These are phyloP conservation scores for Plantago lanceolata DNA, from an alignment of 305 asterid genomes.

Conservation along the genomic window DNA sequence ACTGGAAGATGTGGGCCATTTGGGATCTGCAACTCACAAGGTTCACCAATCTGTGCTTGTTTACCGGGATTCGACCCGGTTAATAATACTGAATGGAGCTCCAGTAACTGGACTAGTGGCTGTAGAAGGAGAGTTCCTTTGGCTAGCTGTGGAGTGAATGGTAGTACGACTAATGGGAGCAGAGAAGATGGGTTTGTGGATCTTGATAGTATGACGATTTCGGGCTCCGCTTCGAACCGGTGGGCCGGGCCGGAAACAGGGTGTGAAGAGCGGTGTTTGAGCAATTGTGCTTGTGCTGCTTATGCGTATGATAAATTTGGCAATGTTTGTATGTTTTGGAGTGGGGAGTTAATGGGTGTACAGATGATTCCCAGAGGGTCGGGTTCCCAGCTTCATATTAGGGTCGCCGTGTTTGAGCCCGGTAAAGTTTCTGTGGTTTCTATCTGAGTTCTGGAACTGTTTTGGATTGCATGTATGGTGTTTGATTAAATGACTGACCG, in stretches of 20 bases:
- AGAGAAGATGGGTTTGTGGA: conserved; percentile 40
- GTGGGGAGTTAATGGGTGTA: conserved; percentile 32
- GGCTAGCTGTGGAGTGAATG: conserved; percentile 27
- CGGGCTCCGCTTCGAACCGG: conserved; percentile 39
- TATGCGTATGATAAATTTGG: conserved; percentile 34
- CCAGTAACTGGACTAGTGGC: conserved; percentile 46
- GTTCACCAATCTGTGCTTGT: conserved; percentile 37
- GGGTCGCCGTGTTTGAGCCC: conserved; percentile 42
- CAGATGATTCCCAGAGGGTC: conserved; percentile 32
- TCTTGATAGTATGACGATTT: conserved; percentile 35
- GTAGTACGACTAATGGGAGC: conserved; percentile 13
- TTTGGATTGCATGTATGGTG: background rate
- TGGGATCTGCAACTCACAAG: conserved; percentile 37
- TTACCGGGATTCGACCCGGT: conserved; percentile 39
- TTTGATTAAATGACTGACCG: background rate
- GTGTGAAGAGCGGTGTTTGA: conserved; percentile 41
- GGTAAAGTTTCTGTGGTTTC: conserved; percentile 30
- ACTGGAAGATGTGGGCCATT: conserved; percentile 44
- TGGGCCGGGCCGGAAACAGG: conserved; percentile 23
- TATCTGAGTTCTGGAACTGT: no score
- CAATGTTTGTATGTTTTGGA: conserved; percentile 52
- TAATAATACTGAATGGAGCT: conserved; percentile 32
- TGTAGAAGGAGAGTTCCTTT: conserved; percentile 33
- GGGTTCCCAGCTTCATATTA: conserved; percentile 47
- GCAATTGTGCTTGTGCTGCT: conserved; percentile 54